Conservation (phyloP, 2,329 filamentous ascomycete species). For the Talaromyces sp. region DNA sequence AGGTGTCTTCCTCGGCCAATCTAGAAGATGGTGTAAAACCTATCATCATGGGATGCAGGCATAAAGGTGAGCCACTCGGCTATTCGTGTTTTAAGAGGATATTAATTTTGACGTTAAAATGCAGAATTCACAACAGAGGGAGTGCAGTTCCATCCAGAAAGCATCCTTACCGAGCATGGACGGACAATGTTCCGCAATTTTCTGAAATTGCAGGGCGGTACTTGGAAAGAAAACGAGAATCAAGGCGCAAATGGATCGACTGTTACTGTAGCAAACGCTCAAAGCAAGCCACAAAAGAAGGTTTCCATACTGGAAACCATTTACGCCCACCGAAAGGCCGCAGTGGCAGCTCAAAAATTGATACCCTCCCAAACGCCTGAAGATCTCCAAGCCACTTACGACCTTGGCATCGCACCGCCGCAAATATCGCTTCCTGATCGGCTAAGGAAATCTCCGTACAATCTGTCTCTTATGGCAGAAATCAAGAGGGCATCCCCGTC, state of each 20-base stretch:
- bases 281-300: slow-evolving; percentile 56
- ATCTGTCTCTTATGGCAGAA: slow-evolving; percentile 92
- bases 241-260: slow-evolving; percentile 9
- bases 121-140: slow-evolving; percentile 60
- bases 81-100: background rate
- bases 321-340: slow-evolving; percentile 70
- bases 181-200: slow-evolving; percentile 91
- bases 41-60: slow-evolving; percentile 93
- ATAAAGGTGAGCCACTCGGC: slow-evolving; percentile 49
- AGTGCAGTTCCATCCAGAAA: slow-evolving; percentile 97
- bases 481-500: slow-evolving; percentile 96
- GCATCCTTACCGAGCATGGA: slow-evolving; percentile 86
- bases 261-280: slow-evolving; percentile 18
- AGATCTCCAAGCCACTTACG: slow-evolving; percentile 81
- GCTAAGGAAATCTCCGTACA: slow-evolving; percentile 73
- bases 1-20: slow-evolving; percentile 81
- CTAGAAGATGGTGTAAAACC: slow-evolving; percentile 62
- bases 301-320: slow-evolving; percentile 87
- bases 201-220: slow-evolving; percentile 77
- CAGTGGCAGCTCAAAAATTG: slow-evolving; percentile 73
- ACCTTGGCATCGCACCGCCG: slow-evolving; percentile 77
- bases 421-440: slow-evolving; percentile 74
- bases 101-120: slow-evolving; percentile 54
- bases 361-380: slow-evolving; percentile 76
- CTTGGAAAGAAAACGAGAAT: slow-evolving; percentile 73